Conservation (phyloP, 179 eudicot species). For the Silene noctiflora region DNA sequence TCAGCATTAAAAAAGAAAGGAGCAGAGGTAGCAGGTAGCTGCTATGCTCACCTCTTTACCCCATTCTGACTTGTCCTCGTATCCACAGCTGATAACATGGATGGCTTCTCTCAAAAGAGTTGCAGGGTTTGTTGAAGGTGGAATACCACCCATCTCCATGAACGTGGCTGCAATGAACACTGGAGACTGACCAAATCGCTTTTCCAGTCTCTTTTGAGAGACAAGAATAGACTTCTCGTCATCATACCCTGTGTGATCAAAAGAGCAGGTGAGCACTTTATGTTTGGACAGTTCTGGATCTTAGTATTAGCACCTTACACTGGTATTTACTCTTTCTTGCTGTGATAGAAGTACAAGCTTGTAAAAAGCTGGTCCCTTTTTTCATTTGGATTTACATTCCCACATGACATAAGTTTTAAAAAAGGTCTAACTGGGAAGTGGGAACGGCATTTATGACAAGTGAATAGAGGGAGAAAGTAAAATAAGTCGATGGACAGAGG, state of each 20-base stretch:
- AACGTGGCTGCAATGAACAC: conserved; percentile 88
- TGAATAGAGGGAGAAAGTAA: neutral
- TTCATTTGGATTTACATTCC: neutral
- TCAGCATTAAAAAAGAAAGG: neutral
- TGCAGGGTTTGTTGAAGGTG: conserved; percentile 73
- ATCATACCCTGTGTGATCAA: conserved; percentile 47
- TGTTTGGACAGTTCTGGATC: neutral
- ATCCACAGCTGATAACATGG: conserved; percentile 95
- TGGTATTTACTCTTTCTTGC: neutral
- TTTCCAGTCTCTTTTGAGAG: conserved; percentile 85
- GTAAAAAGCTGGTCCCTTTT: neutral
- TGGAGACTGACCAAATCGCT: conserved; percentile 90
- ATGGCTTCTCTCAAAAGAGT: conserved; percentile 85
- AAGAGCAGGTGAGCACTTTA: neutral
- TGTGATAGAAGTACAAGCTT: neutral
- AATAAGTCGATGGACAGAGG: neutral
- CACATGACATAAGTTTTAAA: neutral
- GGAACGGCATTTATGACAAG: neutral
- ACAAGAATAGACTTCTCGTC: conserved; percentile 69
- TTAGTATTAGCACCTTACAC: neutral
- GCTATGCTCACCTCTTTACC: conserved; percentile 78
- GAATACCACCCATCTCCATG: conserved; percentile 85
- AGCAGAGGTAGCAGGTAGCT: neutral
- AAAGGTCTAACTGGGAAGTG: neutral
- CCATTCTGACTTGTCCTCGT: conserved; percentile 95